phyloP scores from a whole-genome alignment of 306 rosid species.

The Rosa persica region DNA sequence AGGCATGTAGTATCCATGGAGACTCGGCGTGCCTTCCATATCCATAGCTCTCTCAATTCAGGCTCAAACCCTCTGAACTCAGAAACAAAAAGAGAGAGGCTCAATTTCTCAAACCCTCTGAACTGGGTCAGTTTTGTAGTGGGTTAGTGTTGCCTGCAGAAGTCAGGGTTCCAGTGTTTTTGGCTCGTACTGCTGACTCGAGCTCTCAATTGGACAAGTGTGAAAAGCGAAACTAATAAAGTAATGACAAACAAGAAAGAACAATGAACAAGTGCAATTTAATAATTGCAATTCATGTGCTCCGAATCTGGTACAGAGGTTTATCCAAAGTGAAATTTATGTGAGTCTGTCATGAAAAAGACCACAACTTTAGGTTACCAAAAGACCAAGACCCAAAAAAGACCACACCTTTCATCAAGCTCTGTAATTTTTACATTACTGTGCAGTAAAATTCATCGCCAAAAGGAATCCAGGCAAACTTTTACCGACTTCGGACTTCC shows the following conservation, averaged over 20 bases:
- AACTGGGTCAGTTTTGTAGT: too few relatives aligned
- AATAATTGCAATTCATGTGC: too few relatives aligned
- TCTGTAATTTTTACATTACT: not conserved
- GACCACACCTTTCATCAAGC: not conserved
- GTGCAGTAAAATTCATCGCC: not conserved
- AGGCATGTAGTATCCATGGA: slow-evolving; percentile 72
- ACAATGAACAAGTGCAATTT: too few relatives aligned
- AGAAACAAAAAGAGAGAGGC: not conserved
- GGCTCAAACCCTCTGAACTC: not conserved
- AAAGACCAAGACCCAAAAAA: not conserved
- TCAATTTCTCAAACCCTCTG: not conserved
- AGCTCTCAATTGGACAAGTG: too few relatives aligned
- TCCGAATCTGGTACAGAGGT: not conserved
- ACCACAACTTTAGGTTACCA: not conserved
- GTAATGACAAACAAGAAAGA: too few relatives aligned
- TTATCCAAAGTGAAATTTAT: not conserved
- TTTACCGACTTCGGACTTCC: too few relatives aligned
- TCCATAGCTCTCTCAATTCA: slow-evolving; percentile 31
- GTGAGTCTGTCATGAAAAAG: not conserved
- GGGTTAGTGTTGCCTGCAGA: too few relatives aligned
- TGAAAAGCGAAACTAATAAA: too few relatives aligned
- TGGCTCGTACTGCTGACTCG: too few relatives aligned
- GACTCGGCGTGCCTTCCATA: slow-evolving; percentile 45
- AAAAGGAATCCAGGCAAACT: not conserved
- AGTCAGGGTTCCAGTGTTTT: too few relatives aligned